Conservation (phyloP, 2,329 filamentous ascomycete genomes). For the Arthrobotrys sinensis region DNA sequence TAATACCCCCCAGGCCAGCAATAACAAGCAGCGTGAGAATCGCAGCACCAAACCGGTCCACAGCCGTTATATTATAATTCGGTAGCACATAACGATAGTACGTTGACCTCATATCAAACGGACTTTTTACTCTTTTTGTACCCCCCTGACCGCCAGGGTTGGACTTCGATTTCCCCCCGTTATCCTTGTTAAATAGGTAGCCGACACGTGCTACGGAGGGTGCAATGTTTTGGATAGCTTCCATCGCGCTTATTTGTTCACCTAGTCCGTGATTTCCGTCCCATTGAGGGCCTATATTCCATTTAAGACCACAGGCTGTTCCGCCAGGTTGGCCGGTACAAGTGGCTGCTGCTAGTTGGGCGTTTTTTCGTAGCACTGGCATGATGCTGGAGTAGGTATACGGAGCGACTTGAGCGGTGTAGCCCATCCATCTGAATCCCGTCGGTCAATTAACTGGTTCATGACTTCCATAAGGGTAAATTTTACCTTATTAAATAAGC, state of each 20-base stretch:
- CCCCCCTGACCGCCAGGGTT: constrained; percentile 64
- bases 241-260: constrained; percentile 79
- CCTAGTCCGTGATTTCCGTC: constrained; percentile 76
- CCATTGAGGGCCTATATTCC: constrained; percentile 73
- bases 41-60: constrained; percentile 32
- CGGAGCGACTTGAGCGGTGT: constrained; percentile 75
- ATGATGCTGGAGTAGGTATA: constrained; percentile 73
- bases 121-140: neutral
- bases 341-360: constrained; percentile 74
- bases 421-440: constrained; percentile 76
- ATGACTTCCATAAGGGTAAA: neutral
- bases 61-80: constrained; percentile 30
- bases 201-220: constrained; percentile 66
- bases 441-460: neutral
- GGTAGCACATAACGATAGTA: constrained; percentile 16
- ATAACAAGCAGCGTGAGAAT: constrained; percentile 38
- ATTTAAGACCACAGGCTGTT: constrained; percentile 76
- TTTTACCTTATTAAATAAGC: constrained; percentile 71
- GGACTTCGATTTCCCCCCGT: constrained; percentile 74
- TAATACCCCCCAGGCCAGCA: neutral
- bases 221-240: constrained; percentile 75
- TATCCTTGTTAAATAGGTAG: constrained; percentile 70
- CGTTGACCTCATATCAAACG: neutral
- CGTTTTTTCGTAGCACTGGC: constrained; percentile 74
- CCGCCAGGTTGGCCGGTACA: constrained; percentile 75